phyloP scores from a whole-genome alignment of 2,329 filamentous ascomycete species.

The Tolypocladium pustulatum region DNA sequence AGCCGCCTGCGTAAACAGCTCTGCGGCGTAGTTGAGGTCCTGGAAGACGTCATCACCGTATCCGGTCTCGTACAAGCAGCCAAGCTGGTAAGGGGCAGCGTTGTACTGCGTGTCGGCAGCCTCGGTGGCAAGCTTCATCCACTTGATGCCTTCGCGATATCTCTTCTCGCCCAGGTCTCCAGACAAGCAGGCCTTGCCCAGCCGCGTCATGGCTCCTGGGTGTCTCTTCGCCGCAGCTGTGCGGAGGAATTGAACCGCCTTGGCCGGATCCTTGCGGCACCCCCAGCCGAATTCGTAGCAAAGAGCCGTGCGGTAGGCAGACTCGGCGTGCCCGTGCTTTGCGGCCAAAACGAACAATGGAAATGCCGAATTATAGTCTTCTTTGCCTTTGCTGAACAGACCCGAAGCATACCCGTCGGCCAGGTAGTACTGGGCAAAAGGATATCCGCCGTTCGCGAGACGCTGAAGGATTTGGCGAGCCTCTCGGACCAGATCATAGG shows the following conservation, averaged over 20 bases:
- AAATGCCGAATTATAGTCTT: slow-evolving; percentile 86
- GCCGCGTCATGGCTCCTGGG: slow-evolving; percentile 84
- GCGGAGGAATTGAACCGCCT: slow-evolving; percentile 88
- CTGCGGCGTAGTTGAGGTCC: slow-evolving; percentile 81
- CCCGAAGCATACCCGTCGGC: slow-evolving; percentile 91
- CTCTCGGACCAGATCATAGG: slow-evolving; percentile 68
- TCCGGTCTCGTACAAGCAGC: slow-evolving; percentile 79
- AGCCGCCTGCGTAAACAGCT: slow-evolving; percentile 88
- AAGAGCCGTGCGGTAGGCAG: slow-evolving; percentile 81
- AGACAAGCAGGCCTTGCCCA: slow-evolving; percentile 81
- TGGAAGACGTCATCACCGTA: slow-evolving; percentile 90
- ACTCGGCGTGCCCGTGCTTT: slow-evolving; percentile 95
- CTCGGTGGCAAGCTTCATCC: slow-evolving; percentile 89
- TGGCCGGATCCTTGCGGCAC: slow-evolving; percentile 76
- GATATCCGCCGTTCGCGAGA: slow-evolving; percentile 78
- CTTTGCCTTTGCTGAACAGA: slow-evolving; percentile 87
- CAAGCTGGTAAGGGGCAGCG: slow-evolving; percentile 82
- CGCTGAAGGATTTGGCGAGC: slow-evolving; percentile 82
- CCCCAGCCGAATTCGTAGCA: slow-evolving; percentile 99
- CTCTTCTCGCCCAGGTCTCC: slow-evolving; percentile 81
- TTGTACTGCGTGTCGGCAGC: slow-evolving; percentile 89
- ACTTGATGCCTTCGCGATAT: slow-evolving; percentile 88
- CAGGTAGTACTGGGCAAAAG: slow-evolving; percentile 96
- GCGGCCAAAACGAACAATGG: slow-evolving; percentile 85
- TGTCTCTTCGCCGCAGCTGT: slow-evolving; percentile 88